phyloP scores from a whole-genome alignment of 805 yeast species.

The Saccharomycopsis amapae region DNA sequence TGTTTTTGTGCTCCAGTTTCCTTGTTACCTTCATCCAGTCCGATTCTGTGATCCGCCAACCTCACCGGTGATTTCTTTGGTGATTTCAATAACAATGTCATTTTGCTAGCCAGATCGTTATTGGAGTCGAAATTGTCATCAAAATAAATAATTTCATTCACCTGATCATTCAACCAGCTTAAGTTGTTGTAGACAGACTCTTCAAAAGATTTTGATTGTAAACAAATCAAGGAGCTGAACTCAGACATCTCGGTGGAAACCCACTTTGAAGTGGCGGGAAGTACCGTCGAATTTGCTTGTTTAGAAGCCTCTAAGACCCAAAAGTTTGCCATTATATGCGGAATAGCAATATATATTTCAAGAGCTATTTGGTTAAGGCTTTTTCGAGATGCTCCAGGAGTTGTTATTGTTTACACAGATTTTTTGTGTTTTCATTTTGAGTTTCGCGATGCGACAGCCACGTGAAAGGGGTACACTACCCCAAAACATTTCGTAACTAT shows the following conservation, averaged over 20 bases:
- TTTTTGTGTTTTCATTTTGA: no score
- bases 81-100: slow-evolving; percentile 16
- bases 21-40: background rate
- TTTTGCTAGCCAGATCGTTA: slow-evolving; percentile 2
- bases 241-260: slow-evolving; percentile 20
- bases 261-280: slow-evolving; percentile 22
- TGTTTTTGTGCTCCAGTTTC: background rate
- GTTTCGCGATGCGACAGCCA: no score
- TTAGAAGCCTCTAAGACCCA: slow-evolving; percentile 20
- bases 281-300: slow-evolving; percentile 4
- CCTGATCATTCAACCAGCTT: slow-evolving; percentile 21
- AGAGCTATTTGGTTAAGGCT: no score
- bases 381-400: no score
- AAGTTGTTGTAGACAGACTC: slow-evolving; percentile 8
- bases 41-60: background rate
- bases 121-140: slow-evolving; percentile 4
- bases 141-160: slow-evolving; percentile 17
- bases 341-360: no score
- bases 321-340: slow-evolving; percentile 18
- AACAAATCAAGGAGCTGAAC: slow-evolving; percentile 13
- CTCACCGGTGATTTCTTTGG: slow-evolving; percentile 20
- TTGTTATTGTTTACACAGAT: no score
- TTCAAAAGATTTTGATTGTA: slow-evolving; percentile 8
- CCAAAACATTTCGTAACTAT: no score
- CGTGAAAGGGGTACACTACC: no score